A percentile compares a stretch with the other conserved stretches of the same genome.
Conservation (phyloP, 2,329 filamentous ascomycete genomes). For the Dactylellina haptotyla region DNA sequence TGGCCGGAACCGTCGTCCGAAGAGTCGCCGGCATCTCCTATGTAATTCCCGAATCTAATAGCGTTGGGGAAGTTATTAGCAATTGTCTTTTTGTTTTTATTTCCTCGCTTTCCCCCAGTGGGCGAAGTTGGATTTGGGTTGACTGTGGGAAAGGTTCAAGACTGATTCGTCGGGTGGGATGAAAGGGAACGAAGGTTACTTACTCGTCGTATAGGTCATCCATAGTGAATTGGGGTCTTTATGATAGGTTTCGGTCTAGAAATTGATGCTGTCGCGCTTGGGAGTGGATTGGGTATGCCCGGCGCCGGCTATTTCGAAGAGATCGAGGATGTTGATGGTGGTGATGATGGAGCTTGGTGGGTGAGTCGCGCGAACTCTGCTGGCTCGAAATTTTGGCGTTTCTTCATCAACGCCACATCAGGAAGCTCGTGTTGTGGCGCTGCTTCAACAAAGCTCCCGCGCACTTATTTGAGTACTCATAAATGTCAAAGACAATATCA, state of each 20-base stretch:
- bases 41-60: slow-evolving; percentile 92
- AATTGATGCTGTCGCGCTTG: neutral
- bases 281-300: neutral
- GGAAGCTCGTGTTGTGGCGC: slow-evolving; percentile 31
- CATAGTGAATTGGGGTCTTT: slow-evolving; percentile 67
- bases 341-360: slow-evolving; percentile 29
- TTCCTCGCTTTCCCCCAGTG: no score
- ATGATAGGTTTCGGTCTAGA: slow-evolving; percentile 2
- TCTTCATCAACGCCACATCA: slow-evolving; percentile 40
- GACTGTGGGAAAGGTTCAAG: slow-evolving; percentile 16
- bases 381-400: slow-evolving; percentile 51
- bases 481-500: no score
- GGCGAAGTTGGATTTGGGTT: slow-evolving; percentile 4
- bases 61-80: slow-evolving; percentile 55
- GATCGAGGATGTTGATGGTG: slow-evolving; percentile 10
- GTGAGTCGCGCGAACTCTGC: slow-evolving; percentile 53
- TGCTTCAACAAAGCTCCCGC: neutral
- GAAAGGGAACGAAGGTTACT: slow-evolving; percentile 54
- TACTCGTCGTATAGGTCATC: slow-evolving; percentile 98
- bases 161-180: neutral
- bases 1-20: slow-evolving; percentile 81
- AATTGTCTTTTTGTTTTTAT: slow-evolving; percentile 10
- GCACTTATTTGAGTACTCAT: no score
- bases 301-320: slow-evolving; percentile 5
- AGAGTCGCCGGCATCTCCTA: slow-evolving; percentile 84